Evolutionary conservation across 805 yeast species (phyloP).

Genomic region (Candida hungchunana): DNA sequence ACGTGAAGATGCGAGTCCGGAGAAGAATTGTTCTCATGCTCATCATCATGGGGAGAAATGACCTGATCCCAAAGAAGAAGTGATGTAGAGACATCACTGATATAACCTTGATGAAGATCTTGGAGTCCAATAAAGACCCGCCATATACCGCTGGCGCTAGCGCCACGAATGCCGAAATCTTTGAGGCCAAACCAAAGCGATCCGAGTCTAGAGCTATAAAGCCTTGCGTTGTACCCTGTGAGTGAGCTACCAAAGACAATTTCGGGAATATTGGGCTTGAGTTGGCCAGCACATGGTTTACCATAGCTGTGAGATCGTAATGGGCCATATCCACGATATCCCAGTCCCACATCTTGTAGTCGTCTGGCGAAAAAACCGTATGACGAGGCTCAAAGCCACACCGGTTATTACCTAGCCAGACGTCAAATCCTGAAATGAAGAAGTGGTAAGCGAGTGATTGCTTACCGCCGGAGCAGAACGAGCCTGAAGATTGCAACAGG

Average conservation of each 20-base stretch:
- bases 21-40: conserved; percentile 47
- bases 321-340: conserved; percentile 78
- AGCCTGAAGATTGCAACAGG: conserved; percentile 78
- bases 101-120: conserved; percentile 58
- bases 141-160: conserved; percentile 92
- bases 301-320: conserved; percentile 70
- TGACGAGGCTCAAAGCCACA: conserved; percentile 81
- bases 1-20: conserved; percentile 51
- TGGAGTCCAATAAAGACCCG: conserved; percentile 65
- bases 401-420: conserved; percentile 90
- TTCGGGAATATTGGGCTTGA: conserved; percentile 34
- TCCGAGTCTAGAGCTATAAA: conserved; percentile 61
- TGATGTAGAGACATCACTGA: conserved; percentile 45
- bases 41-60: conserved; percentile 78
- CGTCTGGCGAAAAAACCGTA: conserved; percentile 36
- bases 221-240: conserved; percentile 91
- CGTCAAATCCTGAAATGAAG: conserved; percentile 61
- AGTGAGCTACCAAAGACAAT: conserved; percentile 71
- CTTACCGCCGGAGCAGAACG: conserved; percentile 78
- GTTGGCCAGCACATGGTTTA: conserved; percentile 50
- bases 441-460: conserved; percentile 66
- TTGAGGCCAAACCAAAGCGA: conserved; percentile 41
- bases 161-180: conserved; percentile 65
- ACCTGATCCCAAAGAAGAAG: conserved; percentile 65
- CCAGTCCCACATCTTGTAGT: conserved; percentile 86